Percentiles rank a stretch among this genome's conserved stretches.
Conservation (phyloP, 2,329 filamentous ascomycete species). For the Orbilia brochopaga region DNA sequence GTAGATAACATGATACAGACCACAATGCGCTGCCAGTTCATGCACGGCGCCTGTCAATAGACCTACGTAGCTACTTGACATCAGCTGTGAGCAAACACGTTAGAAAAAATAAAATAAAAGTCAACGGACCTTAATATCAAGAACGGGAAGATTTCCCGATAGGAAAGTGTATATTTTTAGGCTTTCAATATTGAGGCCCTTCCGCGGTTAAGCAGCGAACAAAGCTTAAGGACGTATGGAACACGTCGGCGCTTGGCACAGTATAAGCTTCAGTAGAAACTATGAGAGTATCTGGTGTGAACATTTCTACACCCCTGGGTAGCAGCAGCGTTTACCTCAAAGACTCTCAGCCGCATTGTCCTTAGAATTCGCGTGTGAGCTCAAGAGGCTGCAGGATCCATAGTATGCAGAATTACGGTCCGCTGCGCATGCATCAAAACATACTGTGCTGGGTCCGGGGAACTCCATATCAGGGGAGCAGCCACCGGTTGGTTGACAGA, state of each 20-base stretch:
- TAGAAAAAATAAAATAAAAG: neutral
- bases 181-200: neutral
- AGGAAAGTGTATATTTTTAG: neutral
- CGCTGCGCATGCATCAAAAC: neutral
- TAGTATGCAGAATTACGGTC: too few species aligned
- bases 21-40: neutral
- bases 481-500: neutral
- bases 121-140: too few species aligned
- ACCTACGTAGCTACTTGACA: neutral
- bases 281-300: neutral
- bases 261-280: neutral
- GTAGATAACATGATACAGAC: too few species aligned
- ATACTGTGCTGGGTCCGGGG: neutral
- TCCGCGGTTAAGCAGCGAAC: slow-evolving; percentile 1
- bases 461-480: neutral
- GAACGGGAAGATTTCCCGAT: neutral
- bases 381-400: too few species aligned
- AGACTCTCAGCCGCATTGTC: neutral
- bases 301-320: neutral
- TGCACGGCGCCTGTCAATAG: neutral
- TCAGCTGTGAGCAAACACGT: neutral
- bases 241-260: neutral
- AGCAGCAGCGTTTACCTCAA: neutral
- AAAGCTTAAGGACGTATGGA: too few species aligned
- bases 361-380: neutral